Base-by-base conservation (phyloP, 352 stramenopile species). In the Phytophthora constricta region DNA sequence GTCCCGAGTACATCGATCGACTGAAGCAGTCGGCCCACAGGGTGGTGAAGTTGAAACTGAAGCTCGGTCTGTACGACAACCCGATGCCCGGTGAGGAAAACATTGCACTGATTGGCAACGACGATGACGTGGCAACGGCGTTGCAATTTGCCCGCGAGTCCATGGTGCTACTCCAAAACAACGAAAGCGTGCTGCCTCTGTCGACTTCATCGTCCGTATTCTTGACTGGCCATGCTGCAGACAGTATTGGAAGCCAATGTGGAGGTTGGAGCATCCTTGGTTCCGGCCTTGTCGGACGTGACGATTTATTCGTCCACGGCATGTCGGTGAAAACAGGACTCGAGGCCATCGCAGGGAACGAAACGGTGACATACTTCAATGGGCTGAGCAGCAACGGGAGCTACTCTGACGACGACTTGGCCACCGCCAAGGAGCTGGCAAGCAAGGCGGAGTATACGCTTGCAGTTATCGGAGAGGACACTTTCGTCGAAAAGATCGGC, bases 211-310 rank as follows among this genome's bases (percentile, higher is more conserved):
- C 43, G n/a, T 49, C 43, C 22, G 43, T 49, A 5, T 49, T 49
- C 20, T 14, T 49, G 43, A 49, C 43, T 10, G 79, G 80, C 1
- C 77, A 67, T 7, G 68, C 72, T 14, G 62, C 70, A 0, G 69
- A 90, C 52, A 69, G 84, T 28, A 75, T 87, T 13, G 81, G 81
- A 0, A 63, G 76, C 27, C 56, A 84, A 3, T 88, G 79, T 23
- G 81, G 81, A 33, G 81, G 81, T 1, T 95, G 87, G 87, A 81
- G 80, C 0, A 65, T 91, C 37, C 72, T 84, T 47, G 93, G 84
- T 82, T 82, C 91, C 58, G 87, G 84, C 9, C 72, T 79, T 13
- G 69, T 77, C 2, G 84, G 81, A 13, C 31, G 13, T 50, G 22
- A 58, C 27, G n/a, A 68, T 79, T 56, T 28, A 19, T 70, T 76